A percentile compares a stretch with the other conserved stretches of the same genome.
Conservation (phyloP, 805 yeast species). For the Naumovozyma castellii region DNA sequence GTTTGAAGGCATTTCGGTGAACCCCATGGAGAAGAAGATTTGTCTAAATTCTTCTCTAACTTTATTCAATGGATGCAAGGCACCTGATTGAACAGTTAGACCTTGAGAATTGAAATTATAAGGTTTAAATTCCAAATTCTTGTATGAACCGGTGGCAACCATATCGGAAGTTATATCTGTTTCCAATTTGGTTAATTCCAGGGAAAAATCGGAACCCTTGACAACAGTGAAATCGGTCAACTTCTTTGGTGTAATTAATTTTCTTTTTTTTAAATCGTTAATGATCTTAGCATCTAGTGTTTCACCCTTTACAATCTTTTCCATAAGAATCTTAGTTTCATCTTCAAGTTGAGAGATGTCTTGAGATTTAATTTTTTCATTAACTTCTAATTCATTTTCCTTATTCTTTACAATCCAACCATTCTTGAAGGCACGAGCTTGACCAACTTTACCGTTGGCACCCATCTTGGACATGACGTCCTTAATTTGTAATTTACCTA, state of each 20-base stretch:
- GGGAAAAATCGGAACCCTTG: slow-evolving; percentile 79
- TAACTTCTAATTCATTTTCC: slow-evolving; percentile 56
- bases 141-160: slow-evolving; percentile 78
- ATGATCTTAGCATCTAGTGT: slow-evolving; percentile 51
- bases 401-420: slow-evolving; percentile 92
- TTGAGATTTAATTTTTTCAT: slow-evolving; percentile 37
- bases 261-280: slow-evolving; percentile 87
- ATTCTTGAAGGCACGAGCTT: slow-evolving; percentile 93
- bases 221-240: slow-evolving; percentile 61
- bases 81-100: slow-evolving; percentile 75
- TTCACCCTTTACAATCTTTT: slow-evolving; percentile 33
- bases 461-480: slow-evolving; percentile 73
- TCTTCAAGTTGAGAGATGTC: slow-evolving; percentile 37
- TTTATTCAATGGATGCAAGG: slow-evolving; percentile 91
- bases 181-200: slow-evolving; percentile 70
- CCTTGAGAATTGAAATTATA: slow-evolving; percentile 97
- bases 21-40: slow-evolving; percentile 95
- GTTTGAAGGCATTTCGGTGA: slow-evolving; percentile 97
- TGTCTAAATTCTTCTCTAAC: slow-evolving; percentile 97
- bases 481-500: slow-evolving; percentile 70
- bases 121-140: slow-evolving; percentile 76
- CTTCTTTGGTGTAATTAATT: slow-evolving; percentile 64
- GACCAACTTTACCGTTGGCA: slow-evolving; percentile 80
- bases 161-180: slow-evolving; percentile 93
- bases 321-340: slow-evolving; percentile 54